These are phyloP conservation scores for Auriscalpium orientale DNA, from an alignment of 768 basidiomycete species.

Conservation along the genomic window DNA sequence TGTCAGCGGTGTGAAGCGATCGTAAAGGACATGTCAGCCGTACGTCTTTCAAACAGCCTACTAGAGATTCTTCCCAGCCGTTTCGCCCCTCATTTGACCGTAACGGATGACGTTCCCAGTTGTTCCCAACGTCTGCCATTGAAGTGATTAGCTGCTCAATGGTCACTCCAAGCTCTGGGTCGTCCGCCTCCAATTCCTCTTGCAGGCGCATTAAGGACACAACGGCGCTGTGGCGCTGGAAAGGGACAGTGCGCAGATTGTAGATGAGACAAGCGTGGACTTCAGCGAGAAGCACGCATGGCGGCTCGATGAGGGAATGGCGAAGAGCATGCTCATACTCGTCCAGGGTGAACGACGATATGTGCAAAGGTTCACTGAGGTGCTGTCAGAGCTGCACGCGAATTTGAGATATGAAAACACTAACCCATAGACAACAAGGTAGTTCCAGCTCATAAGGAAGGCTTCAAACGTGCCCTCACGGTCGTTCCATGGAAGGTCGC, in stretches of 20 bases:
- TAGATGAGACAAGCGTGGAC: slow-evolving; percentile 87
- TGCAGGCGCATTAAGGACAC: slow-evolving; percentile 50
- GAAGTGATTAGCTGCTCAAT: slow-evolving; percentile 57
- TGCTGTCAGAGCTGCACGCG: not conserved
- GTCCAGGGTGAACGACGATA: slow-evolving; percentile 87
- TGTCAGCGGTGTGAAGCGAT: not conserved
- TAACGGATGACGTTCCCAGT: slow-evolving; percentile 76
- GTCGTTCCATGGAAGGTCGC: slow-evolving; percentile 63
- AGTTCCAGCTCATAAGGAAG: slow-evolving; percentile 91
- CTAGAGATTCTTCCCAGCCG: slow-evolving; percentile 88
- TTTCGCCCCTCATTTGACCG: slow-evolving; percentile 66
- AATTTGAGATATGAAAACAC: not conserved
- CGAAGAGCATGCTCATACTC: slow-evolving; percentile 85
- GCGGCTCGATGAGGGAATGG: slow-evolving; percentile 60
- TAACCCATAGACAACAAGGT: slow-evolving; percentile 89
- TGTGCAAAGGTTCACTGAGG: slow-evolving; percentile 64
- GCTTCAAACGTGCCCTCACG: slow-evolving; percentile 63
- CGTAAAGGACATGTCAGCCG: slow-evolving; percentile 20
- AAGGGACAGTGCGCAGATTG: slow-evolving; percentile 76
- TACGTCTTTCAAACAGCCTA: slow-evolving; percentile 87
- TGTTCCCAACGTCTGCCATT: slow-evolving; percentile 77
- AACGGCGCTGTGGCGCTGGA: slow-evolving; percentile 67
- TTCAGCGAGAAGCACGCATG: slow-evolving; percentile 77
- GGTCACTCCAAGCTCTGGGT: slow-evolving; percentile 44
- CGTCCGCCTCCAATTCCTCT: slow-evolving; percentile 30